These are phyloP conservation scores for Crithidia fasciculata DNA, from an alignment of 208 protist genomes.

Conservation along the genomic window DNA sequence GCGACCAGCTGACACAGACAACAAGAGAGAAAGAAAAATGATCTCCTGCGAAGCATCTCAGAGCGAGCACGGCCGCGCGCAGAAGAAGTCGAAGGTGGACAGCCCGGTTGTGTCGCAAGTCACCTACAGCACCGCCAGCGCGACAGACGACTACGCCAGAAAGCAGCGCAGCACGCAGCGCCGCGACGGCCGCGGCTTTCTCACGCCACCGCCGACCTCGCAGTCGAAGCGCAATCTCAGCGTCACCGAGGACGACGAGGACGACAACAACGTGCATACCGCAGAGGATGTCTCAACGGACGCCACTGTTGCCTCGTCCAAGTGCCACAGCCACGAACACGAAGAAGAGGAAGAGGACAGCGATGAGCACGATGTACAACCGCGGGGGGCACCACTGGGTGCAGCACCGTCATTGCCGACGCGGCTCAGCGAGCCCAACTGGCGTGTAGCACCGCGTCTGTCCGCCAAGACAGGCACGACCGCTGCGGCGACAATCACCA, in stretches of 20 bases:
- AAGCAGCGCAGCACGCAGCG: neutral
- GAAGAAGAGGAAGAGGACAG: neutral
- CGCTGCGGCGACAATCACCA: no score
- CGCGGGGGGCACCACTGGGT: neutral
- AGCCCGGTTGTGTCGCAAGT: constrained; percentile 20
- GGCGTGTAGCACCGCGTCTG: constrained; percentile 2
- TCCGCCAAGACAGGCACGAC: neutral
- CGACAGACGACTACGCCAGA: neutral
- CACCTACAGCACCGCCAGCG: neutral
- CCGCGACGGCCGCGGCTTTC: neutral
- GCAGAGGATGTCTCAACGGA: constrained; percentile 9
- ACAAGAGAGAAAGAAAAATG: constrained; percentile 21
- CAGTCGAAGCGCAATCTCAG: neutral
- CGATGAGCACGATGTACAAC: neutral
- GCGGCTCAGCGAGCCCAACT: neutral
- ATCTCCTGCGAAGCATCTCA: constrained; percentile 1
- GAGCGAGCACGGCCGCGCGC: constrained; percentile 14
- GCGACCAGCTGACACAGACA: constrained; percentile 1
- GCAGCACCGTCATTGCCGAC: neutral
- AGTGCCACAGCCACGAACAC: constrained; percentile 16
- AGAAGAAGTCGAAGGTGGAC: constrained; percentile 32
- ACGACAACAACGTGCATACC: constrained; percentile 9
- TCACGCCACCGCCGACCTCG: neutral
- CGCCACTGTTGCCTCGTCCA: constrained; percentile 10
- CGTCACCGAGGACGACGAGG: constrained; percentile 4